Base-by-base conservation (phyloP, 257 asterid species). In the Coffea canephora region DNA sequence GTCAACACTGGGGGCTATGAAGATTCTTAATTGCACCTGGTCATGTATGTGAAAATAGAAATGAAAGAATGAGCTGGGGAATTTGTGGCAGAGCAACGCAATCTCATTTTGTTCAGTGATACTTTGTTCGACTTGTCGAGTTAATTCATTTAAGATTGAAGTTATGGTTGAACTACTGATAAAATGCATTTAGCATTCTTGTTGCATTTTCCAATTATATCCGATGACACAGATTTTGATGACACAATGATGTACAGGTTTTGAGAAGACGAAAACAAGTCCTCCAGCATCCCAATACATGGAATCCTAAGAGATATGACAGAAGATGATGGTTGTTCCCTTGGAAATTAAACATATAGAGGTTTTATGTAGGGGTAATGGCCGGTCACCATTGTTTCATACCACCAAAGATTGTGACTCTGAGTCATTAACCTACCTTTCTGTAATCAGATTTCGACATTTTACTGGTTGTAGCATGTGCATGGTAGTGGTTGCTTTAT, bases 241-340 rank as follows among this genome's bases (percentile, higher is more conserved):
- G 43, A 52, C 23, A 54, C 12, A 1, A 73, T 65, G 43, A 73
- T 57, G 43, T 50, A 85, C 96, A 94, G 98, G 93, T 85, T 62
- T 78, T 31, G 85, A 86, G 76, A 85, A 78, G 90, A 88, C 93
- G 4, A 84, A 82, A 78, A 86, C 84, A 55, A 80, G 82, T 71
- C 92, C 98, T 57, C 98, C 97, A n/a, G 39, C 86, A 72, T 81
- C 87, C 78, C 98, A 94, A 72, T 89, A 89, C 87, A 92, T 94
- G 89, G 97, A 94, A 88, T 87, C 92, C 71, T 92, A 78, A 84
- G 61, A 18, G 74, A 18, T 59, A 46, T 49, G 46, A 54, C 52
- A 49, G 76, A 45, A 43, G 68, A 64, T 36, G 46, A 43, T 72
- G 46, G 31, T 73, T 79, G 69, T 68, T 48, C 43, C 43, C 4